These are phyloP conservation scores for Epicoccum sorghinum DNA, from an alignment of 2,329 filamentous ascomycete species.

Conservation along the genomic window DNA sequence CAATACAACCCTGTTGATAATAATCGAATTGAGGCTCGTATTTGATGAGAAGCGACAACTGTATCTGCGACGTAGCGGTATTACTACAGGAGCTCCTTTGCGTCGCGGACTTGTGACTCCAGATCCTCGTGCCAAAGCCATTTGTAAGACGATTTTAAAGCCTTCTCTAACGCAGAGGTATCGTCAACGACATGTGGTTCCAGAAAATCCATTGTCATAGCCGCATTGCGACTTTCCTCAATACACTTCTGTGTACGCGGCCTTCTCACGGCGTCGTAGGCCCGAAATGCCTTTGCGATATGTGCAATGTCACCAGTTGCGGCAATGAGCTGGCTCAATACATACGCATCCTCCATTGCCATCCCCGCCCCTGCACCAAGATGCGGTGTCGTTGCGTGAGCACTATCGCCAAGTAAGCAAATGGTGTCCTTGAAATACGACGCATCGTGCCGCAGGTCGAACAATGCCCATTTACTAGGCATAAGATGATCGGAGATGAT, in stretches of 20 bases:
- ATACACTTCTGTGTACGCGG: slow-evolving; percentile 27
- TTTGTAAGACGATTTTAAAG: slow-evolving; percentile 22
- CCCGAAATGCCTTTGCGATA: slow-evolving; percentile 22
- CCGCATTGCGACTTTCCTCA: slow-evolving; percentile 4
- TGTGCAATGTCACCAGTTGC: not conserved
- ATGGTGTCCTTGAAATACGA: slow-evolving; percentile 24
- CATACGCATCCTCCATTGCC: slow-evolving; percentile 32
- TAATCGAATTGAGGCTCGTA: not conserved
- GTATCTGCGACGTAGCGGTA: not conserved
- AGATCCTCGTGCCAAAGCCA: slow-evolving; percentile 42
- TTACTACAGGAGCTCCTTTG: slow-evolving; percentile 21
- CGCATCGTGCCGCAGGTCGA: slow-evolving; percentile 23
- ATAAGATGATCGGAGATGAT: slow-evolving; percentile 18
- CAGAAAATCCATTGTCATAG: slow-evolving; percentile 21
- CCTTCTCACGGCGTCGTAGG: slow-evolving; percentile 29
- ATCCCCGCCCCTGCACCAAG: slow-evolving; percentile 34
- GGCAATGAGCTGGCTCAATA: slow-evolving; percentile 8
- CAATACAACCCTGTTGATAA: not conserved
- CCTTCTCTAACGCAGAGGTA: slow-evolving; percentile 18
- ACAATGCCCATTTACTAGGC: slow-evolving; percentile 29
- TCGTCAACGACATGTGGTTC: slow-evolving; percentile 26
- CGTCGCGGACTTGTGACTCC: slow-evolving; percentile 27
- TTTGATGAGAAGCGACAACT: not conserved
- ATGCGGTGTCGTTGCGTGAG: slow-evolving; percentile 31
- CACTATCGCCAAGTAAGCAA: slow-evolving; percentile 33